Conservation (phyloP, 2,329 filamentous ascomycete species). For the Penicillium olsonii region DNA sequence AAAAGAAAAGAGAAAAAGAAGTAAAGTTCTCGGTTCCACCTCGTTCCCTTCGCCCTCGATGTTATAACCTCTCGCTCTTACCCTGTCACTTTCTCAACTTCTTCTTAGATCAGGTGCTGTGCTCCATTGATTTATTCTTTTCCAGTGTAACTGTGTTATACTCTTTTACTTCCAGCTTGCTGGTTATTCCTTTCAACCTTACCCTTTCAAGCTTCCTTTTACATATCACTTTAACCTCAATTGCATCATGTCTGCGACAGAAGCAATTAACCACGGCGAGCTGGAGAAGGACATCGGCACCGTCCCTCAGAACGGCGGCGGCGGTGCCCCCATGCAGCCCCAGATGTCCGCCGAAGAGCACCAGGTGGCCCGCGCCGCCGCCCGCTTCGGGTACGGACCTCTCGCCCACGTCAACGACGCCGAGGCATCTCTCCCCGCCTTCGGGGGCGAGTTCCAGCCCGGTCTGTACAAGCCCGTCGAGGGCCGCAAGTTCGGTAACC, state of each 20-base stretch:
- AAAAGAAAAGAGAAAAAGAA: neutral
- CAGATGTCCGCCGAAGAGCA: slow-evolving; percentile 49
- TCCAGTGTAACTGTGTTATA: slow-evolving; percentile 24
- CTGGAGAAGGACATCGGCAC: slow-evolving; percentile 35
- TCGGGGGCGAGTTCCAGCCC: slow-evolving; percentile 73
- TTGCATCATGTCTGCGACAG: slow-evolving; percentile 29
- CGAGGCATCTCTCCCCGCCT: slow-evolving; percentile 57
- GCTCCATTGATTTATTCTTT: slow-evolving; percentile 21
- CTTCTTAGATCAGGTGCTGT: slow-evolving; percentile 30
- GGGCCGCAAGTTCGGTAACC: slow-evolving; percentile 73
- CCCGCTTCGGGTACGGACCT: slow-evolving; percentile 54
- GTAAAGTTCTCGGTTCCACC: slow-evolving; percentile 22
- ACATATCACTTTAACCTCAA: slow-evolving; percentile 2
- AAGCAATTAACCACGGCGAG: slow-evolving; percentile 21
- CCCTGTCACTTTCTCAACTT: slow-evolving; percentile 3
- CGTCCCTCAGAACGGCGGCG: slow-evolving; percentile 6
- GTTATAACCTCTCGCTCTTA: slow-evolving; percentile 20
- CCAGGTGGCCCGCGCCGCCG: slow-evolving; percentile 45
- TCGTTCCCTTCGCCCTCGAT: slow-evolving; percentile 15
- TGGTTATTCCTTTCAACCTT: slow-evolving; percentile 12
- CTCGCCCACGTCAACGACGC: slow-evolving; percentile 52
- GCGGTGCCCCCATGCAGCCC: slow-evolving; percentile 21
- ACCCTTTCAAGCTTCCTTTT: neutral
- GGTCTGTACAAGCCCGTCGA: slow-evolving; percentile 66
- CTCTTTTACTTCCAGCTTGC: slow-evolving; percentile 27